Evolutionary conservation across 2,329 filamentous ascomycete species (phyloP).

Genomic region (Fusarium tanahbumbuense): DNA sequence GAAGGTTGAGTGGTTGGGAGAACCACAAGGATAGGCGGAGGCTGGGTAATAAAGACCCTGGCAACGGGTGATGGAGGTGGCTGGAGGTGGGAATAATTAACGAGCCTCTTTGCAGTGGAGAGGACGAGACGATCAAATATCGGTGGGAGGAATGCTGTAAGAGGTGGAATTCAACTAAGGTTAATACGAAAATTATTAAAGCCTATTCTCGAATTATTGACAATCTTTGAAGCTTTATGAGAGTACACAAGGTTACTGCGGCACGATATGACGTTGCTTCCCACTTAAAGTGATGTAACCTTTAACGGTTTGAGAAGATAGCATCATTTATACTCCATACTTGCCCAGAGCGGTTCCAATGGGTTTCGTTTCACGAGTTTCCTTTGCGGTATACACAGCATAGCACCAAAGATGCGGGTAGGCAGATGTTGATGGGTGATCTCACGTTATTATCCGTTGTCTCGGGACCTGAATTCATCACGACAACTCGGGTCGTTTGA

Average conservation of each 20-base stretch:
- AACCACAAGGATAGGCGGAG: conserved; percentile 14
- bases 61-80: conserved; percentile 27
- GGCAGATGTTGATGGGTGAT: background rate
- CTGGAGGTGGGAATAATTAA: conserved; percentile 28
- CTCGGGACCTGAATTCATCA: conserved; percentile 2
- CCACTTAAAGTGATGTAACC: conserved; percentile 21
- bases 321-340: background rate
- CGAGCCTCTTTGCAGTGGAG: background rate
- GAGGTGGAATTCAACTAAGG: conserved; percentile 3
- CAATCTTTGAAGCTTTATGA: background rate
- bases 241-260: conserved; percentile 2
- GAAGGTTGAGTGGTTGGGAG: conserved; percentile 32
- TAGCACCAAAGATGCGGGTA: background rate
- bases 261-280: conserved; percentile 28
- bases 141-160: conserved; percentile 19
- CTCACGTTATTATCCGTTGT: background rate
- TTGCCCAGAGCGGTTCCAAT: too few relatives aligned
- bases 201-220: background rate
- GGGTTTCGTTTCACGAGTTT: background rate
- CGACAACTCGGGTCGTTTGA: conserved; percentile 1
- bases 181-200: conserved; percentile 1
- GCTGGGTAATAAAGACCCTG: conserved; percentile 29
- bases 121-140: conserved; percentile 22
- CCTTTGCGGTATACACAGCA: background rate
- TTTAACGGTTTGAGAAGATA: background rate